These are phyloP conservation scores for Berkeleyomyces basicola DNA, from an alignment of 2,329 filamentous ascomycete species.

Conservation along the genomic window DNA sequence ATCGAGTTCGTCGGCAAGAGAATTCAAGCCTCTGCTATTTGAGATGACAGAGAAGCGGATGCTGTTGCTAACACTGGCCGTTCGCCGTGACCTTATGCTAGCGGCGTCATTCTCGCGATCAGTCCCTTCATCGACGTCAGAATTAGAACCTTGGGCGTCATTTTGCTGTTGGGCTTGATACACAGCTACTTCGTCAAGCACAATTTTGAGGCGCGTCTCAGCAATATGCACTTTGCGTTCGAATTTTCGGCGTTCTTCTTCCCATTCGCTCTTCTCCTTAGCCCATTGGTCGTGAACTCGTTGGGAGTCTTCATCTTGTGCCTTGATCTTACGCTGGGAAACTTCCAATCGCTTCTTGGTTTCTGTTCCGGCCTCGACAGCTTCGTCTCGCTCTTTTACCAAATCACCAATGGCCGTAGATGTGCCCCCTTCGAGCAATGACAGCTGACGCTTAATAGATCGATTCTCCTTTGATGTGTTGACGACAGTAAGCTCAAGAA, in stretches of 20 bases:
- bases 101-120: slow-evolving; percentile 51
- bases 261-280: slow-evolving; percentile 70
- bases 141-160: slow-evolving; percentile 22
- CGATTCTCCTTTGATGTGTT: slow-evolving; percentile 58
- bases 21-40: slow-evolving; percentile 43
- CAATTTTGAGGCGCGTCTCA: slow-evolving; percentile 65
- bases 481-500: slow-evolving; percentile 43
- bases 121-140: slow-evolving; percentile 40
- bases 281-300: slow-evolving; percentile 67
- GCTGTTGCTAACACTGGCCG: slow-evolving; percentile 56
- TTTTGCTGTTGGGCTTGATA: slow-evolving; percentile 41
- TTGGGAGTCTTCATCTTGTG: slow-evolving; percentile 68
- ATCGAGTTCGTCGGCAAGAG: slow-evolving; percentile 78
- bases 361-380: slow-evolving; percentile 55
- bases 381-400: slow-evolving; percentile 70
- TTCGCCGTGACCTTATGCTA: slow-evolving; percentile 41
- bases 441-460: slow-evolving; percentile 68
- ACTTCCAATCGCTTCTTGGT: slow-evolving; percentile 60
- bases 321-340: slow-evolving; percentile 59
- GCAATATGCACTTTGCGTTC: slow-evolving; percentile 83
- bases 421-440: slow-evolving; percentile 74
- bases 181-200: slow-evolving; percentile 72
- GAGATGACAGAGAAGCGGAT: slow-evolving; percentile 58
- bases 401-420: slow-evolving; percentile 73
- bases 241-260: slow-evolving; percentile 61